Conservation (phyloP, 129 eudicot species). For the Chrysanthemum seticuspe region DNA sequence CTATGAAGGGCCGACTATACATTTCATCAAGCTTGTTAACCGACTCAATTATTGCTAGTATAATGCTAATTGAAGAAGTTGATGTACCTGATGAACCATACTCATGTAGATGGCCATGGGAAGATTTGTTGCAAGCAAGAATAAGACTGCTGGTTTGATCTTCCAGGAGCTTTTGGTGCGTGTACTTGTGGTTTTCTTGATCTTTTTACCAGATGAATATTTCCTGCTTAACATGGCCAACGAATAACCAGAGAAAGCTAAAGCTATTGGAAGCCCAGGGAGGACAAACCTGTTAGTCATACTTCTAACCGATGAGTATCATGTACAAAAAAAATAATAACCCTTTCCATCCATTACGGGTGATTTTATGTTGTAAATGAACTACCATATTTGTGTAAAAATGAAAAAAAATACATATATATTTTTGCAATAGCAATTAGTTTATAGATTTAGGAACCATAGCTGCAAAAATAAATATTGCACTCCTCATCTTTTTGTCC, state of each 20-base stretch:
- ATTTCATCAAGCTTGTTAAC: not conserved
- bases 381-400: not conserved
- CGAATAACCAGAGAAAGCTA: conserved; percentile 73
- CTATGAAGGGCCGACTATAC: too few relatives aligned
- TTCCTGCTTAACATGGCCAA: conserved; percentile 47
- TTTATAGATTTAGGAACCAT: too few relatives aligned
- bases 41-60: not conserved
- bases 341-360: not conserved
- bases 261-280: conserved; percentile 92
- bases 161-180: conserved; percentile 42
- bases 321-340: not conserved
- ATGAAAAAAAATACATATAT: too few relatives aligned
- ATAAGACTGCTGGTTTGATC: conserved; percentile 41
- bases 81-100: conserved; percentile 88
- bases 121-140: conserved; percentile 77
- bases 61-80: not conserved
- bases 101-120: conserved; percentile 98
- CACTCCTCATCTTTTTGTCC: too few relatives aligned
- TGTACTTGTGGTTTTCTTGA: conserved; percentile 24
- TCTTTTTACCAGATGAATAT: conserved; percentile 34
- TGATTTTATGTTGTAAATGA: not conserved
- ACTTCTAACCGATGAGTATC: conserved; percentile 30
- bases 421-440: too few relatives aligned
- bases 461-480: too few relatives aligned
- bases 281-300: conserved; percentile 81